Evolutionary conservation across 805 yeast species (phyloP), one percentile per base, ranked within the genome.

Genomic region (Candida arabinofermentans): DNA sequence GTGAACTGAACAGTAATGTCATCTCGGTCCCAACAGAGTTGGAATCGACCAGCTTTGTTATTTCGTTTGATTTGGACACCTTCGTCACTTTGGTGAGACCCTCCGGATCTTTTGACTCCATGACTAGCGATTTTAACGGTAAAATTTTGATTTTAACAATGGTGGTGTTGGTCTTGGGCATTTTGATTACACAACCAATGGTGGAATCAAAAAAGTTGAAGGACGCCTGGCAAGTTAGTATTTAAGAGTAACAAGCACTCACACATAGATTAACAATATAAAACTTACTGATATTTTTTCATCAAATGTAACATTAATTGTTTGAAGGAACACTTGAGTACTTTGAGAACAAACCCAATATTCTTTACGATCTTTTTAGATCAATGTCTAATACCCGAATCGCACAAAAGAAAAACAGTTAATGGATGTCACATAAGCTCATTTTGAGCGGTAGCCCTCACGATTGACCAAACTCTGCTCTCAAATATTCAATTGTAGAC

Each of bases 31-130:
- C 85, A 2, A 85, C 97, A 0, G 72, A 76, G 30, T 67, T 89
- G 39, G 98, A 91, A 63, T 86, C 96, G 2, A 89, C 97, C 0
- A 71, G 83, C 2, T 70, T 86, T 16, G 75, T 86, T 0, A 81
- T 93, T 46, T 69, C 74, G 27, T 64, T 79, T 34, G 86, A 83
- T 16, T 62, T 71, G n/a, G 95, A 87, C 57, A 59, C 84, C 6
- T 90, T 86, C 65, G 86, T 90, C 55, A 82, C 95, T 0, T 70
- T 79, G 42, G 71, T 85, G 14, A 75, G 83, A 38, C 96, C 98
- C 0, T 86, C 96, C 0, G 76, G 77, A 33, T 86, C 87, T 30
- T 90, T 86, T 63, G 99, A 91, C 64, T 69, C 77, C 38, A 70
- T 91, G 59, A 75, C 81, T 21, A 65, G 71, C 24, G 70, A 72